A percentile compares a stretch with the other conserved stretches of the same genome.
These are phyloP conservation scores for Leccinum aurantiacum DNA, from an alignment of 768 basidiomycete species.

Conservation along the genomic window DNA sequence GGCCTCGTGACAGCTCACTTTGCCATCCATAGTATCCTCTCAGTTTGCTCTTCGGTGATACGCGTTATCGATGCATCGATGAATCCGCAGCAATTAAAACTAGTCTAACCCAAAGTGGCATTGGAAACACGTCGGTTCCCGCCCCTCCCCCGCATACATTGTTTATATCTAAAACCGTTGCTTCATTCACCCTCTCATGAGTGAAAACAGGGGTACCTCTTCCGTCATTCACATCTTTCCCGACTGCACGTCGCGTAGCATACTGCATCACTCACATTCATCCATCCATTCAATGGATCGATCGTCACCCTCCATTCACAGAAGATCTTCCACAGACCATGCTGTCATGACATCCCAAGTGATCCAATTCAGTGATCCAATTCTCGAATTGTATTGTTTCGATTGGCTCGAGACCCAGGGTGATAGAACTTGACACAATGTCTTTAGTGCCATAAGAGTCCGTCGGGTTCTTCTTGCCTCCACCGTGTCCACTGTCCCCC, in stretches of 20 bases:
- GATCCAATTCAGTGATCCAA: not conserved
- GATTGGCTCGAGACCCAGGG: constrained; percentile 11
- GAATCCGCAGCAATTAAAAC: constrained; percentile 8
- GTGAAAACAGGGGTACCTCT: constrained; percentile 3
- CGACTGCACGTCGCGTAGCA: not conserved
- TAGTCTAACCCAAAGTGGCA: constrained; percentile 17
- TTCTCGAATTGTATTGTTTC: constrained; percentile 17
- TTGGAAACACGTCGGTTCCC: constrained; percentile 17
- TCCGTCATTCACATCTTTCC: not conserved
- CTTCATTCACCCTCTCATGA: not conserved
- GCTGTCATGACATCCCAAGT: not conserved
- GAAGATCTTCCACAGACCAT: not conserved
- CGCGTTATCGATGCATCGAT: constrained; percentile 19
- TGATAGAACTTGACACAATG: not conserved
- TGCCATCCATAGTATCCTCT: constrained; percentile 13
- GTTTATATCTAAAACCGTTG: not conserved
- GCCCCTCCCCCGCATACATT: constrained; percentile 11
- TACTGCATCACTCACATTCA: not conserved
- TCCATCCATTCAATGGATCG: not conserved
- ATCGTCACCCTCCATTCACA: constrained; percentile 15
- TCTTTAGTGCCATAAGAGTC: not conserved
- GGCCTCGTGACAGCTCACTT: not conserved
- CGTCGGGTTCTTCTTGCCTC: not conserved
- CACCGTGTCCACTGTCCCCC: not conserved
- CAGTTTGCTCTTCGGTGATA: constrained; percentile 12